Evolutionary conservation across 225 moss, liverwort and hornwort genomes (phyloP).

Genomic region (Pseudisothecium myosuroides): DNA sequence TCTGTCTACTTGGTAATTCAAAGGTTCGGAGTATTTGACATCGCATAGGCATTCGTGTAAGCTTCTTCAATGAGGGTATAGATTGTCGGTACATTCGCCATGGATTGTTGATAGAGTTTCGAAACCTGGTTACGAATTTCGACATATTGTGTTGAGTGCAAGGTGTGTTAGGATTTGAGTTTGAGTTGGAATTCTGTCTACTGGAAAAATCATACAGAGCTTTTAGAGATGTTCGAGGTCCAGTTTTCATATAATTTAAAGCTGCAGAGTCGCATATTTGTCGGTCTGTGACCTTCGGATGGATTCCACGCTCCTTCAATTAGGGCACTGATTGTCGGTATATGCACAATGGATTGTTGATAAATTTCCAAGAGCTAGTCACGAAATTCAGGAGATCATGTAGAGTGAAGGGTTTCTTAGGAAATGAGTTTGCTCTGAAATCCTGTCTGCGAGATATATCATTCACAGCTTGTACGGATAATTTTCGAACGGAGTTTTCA

Average conservation of each 20-base stretch:
- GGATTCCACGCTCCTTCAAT: neutral
- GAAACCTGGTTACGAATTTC: neutral
- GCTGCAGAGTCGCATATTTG: neutral
- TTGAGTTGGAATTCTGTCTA: neutral
- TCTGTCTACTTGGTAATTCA: neutral
- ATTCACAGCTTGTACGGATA: neutral
- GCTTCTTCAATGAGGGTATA: neutral
- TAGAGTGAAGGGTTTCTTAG: neutral
- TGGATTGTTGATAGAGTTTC: neutral
- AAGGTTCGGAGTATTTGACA: neutral
- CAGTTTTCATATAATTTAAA: neutral
- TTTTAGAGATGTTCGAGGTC: neutral
- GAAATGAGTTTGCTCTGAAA: neutral
- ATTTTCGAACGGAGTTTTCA: neutral
- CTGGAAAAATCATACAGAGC: neutral
- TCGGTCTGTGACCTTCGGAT: neutral
- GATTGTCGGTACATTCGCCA: neutral
- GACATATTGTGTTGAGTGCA: conserved; percentile 7
- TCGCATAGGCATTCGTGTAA: neutral
- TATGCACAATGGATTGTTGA: neutral
- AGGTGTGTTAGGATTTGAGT: conserved; percentile 2
- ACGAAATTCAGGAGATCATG: neutral
- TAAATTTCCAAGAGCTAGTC: neutral
- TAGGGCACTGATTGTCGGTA: neutral
- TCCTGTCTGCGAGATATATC: neutral